phyloP scores from a whole-genome alignment of 2,329 filamentous ascomycete genomes.

The Cladosporium sp. region DNA sequence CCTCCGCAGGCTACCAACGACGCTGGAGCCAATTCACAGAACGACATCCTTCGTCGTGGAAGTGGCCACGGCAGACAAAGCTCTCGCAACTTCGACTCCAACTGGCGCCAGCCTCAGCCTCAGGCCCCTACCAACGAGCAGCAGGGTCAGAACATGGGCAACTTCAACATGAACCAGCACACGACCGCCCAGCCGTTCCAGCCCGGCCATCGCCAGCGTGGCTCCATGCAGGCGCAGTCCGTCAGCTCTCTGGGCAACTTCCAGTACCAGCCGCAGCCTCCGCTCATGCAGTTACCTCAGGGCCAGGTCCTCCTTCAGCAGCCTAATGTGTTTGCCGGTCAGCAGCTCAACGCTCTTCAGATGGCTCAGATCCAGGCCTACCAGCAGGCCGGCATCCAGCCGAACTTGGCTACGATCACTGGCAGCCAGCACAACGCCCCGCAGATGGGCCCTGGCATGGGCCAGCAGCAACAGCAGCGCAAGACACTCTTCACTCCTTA shows the following conservation, averaged over 20 bases:
- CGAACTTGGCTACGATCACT: conserved; percentile 27
- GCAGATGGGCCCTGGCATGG: conserved; percentile 45
- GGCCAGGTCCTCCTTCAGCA: conserved; percentile 75
- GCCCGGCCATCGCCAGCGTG: conserved; percentile 80
- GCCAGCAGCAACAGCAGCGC: conserved; percentile 76
- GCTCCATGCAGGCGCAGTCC: conserved; percentile 74
- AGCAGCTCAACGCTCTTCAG: conserved; percentile 82
- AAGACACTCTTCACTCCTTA: conserved; percentile 99
- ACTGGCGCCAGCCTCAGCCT: conserved; percentile 71
- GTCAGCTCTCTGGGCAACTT: conserved; percentile 78
- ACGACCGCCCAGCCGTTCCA: conserved; percentile 71
- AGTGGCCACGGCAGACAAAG: conserved; percentile 75
- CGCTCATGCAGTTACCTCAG: conserved; percentile 76
- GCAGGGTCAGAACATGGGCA: conserved; percentile 48
- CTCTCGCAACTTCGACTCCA: conserved; percentile 94
- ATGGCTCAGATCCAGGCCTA: conserved; percentile 86
- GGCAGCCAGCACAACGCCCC: conserved; percentile 39
- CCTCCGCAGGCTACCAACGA: conserved; percentile 43
- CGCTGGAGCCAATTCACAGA: conserved; percentile 39
- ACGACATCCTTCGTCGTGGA: conserved; percentile 69
- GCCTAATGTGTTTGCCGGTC: conserved; percentile 74
- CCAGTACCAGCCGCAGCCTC: conserved; percentile 77
- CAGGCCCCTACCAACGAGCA: conserved; percentile 44
- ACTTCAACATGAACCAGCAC: conserved; percentile 65
- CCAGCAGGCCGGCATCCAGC: conserved; percentile 75